phyloP scores from a whole-genome alignment of 208 protist genomes.

The Leishmania tarentolae region DNA sequence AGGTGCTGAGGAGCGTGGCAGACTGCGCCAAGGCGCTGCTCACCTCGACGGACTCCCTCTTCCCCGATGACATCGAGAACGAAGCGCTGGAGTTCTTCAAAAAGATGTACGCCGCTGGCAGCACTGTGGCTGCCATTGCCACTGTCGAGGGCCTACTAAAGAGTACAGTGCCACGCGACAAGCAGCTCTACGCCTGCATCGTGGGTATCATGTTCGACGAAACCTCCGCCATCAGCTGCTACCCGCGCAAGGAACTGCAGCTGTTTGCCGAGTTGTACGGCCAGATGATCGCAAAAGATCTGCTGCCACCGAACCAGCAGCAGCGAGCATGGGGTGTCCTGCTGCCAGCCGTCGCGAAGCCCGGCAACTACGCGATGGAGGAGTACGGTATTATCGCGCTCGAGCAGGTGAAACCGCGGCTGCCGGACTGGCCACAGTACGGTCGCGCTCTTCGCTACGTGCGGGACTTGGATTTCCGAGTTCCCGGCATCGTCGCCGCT shows the following conservation, averaged over 20 bases:
- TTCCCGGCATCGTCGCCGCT: slow-evolving; percentile 89
- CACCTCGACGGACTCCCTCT: slow-evolving; percentile 79
- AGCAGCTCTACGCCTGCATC: slow-evolving; percentile 87
- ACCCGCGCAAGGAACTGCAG: slow-evolving; percentile 84
- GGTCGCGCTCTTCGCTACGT: slow-evolving; percentile 79
- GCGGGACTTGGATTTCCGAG: slow-evolving; percentile 84
- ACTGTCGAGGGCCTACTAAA: slow-evolving; percentile 67
- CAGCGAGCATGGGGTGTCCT: slow-evolving; percentile 85
- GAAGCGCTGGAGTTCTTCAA: slow-evolving; percentile 87
- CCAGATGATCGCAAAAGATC: slow-evolving; percentile 80
- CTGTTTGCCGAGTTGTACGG: slow-evolving; percentile 84
- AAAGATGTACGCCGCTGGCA: slow-evolving; percentile 76
- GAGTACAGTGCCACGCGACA: slow-evolving; percentile 66
- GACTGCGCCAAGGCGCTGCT: slow-evolving; percentile 75
- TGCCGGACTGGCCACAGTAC: slow-evolving; percentile 97
- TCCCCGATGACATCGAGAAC: slow-evolving; percentile 82
- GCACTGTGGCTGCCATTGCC: slow-evolving; percentile 50
- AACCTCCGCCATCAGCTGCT: slow-evolving; percentile 62
- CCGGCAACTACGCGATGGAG: slow-evolving; percentile 88
- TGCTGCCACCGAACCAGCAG: slow-evolving; percentile 73
- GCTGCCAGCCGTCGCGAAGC: slow-evolving; percentile 93
- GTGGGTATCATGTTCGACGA: slow-evolving; percentile 90
- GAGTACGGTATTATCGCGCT: slow-evolving; percentile 97
- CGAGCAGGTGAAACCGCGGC: slow-evolving; percentile 92
- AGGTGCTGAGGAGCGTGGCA: slow-evolving; percentile 69